Evolutionary conservation across 148 eudicot genomes (phyloP).

Genomic region (Silene conica): DNA sequence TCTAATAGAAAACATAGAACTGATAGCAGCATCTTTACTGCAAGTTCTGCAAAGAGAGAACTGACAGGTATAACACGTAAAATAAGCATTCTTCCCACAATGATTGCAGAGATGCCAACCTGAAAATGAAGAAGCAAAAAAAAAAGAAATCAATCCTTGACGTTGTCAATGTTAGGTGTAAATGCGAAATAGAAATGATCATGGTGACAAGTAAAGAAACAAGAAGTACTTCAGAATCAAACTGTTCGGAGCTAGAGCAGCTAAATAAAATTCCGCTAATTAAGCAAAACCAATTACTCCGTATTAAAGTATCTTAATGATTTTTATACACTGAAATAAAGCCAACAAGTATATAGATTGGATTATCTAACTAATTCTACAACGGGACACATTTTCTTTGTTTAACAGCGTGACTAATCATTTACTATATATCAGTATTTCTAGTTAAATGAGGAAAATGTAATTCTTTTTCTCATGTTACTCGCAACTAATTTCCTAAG

Average conservation of each 20-base stretch:
- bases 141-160: not conserved
- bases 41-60: conserved; percentile 91
- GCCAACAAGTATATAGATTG: not conserved
- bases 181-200: not conserved
- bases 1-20: conserved; percentile 42
- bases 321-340: not conserved
- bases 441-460: too few relatives aligned
- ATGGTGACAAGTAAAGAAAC: conserved; percentile 8
- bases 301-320: too few relatives aligned
- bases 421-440: too few relatives aligned
- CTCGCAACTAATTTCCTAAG: too few relatives aligned
- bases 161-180: not conserved
- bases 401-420: too few relatives aligned
- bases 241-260: not conserved
- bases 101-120: conserved; percentile 92
- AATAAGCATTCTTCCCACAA: conserved; percentile 77
- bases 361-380: not conserved
- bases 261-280: not conserved
- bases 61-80: conserved; percentile 81
- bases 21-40: conserved; percentile 49
- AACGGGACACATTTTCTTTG: not conserved
- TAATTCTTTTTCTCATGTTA: too few relatives aligned
- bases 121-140: conserved; percentile 29
- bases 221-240: not conserved
- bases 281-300: not conserved